A percentile compares a stretch with the other conserved stretches of the same genome.
These are phyloP conservation scores for Cyamopsis tetragonoloba DNA, from an alignment of 306 rosid species.

Conservation along the genomic window DNA sequence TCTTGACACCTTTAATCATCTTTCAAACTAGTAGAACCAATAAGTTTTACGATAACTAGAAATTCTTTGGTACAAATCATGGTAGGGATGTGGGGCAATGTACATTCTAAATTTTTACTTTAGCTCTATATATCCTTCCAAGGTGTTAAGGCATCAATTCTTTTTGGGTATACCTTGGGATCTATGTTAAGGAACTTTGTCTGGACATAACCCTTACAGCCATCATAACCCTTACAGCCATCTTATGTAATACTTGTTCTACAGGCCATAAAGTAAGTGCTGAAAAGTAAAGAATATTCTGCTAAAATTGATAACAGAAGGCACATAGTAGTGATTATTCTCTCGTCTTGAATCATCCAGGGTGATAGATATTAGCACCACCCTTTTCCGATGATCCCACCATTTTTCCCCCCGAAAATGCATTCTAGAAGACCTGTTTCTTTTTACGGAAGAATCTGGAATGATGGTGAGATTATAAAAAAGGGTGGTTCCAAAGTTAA, in stretches of 20 bases:
- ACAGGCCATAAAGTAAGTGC: not conserved
- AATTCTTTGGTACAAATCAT: too few relatives aligned
- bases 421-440: too few relatives aligned
- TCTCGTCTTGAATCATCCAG: conserved; percentile 9
- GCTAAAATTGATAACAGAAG: not conserved
- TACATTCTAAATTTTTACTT: not conserved
- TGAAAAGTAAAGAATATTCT: conserved; percentile 26
- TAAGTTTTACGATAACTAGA: not conserved
- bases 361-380: too few relatives aligned
- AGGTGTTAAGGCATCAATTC: conserved; percentile 16
- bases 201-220: conserved; percentile 11
- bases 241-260: conserved; percentile 8
- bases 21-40: not conserved
- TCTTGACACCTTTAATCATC: not conserved
- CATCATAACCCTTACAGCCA: not conserved
- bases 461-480: too few relatives aligned
- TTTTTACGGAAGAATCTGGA: too few relatives aligned
- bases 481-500: too few relatives aligned
- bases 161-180: not conserved
- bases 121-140: not conserved
- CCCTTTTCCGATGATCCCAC: too few relatives aligned
- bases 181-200: conserved; percentile 11
- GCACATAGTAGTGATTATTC: not conserved
- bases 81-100: too few relatives aligned
- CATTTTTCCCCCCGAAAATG: too few relatives aligned